Evolutionary conservation across 1,284 basidiomycete genomes (phyloP).

Genomic region (Trichosporon asahii): DNA sequence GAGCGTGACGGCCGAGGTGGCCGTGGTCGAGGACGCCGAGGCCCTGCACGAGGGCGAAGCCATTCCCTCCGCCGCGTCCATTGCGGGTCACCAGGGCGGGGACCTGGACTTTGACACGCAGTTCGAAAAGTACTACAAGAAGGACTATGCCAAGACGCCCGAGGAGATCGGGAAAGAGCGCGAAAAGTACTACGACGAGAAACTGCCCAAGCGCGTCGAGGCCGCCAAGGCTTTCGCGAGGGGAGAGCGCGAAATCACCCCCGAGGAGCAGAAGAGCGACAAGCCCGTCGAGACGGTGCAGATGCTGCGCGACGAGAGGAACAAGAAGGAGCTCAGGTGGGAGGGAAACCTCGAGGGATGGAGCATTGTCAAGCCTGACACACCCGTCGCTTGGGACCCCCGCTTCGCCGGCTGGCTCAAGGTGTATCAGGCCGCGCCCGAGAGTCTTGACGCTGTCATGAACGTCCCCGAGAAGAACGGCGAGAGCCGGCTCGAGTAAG

Average conservation of each 20-base stretch:
- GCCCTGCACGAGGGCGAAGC: background rate
- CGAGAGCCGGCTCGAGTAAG: background rate
- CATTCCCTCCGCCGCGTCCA: no score
- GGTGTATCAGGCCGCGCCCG: slow-evolving; percentile 56
- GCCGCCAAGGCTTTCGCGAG: slow-evolving; percentile 72
- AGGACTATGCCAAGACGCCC: slow-evolving; percentile 60
- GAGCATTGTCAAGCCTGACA: slow-evolving; percentile 66
- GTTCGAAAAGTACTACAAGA: slow-evolving; percentile 68
- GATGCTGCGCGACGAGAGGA: slow-evolving; percentile 73
- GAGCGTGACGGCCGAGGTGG: slow-evolving; percentile 8
- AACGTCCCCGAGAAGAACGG: background rate
- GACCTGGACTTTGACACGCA: slow-evolving; percentile 74
- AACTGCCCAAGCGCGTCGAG: slow-evolving; percentile 65
- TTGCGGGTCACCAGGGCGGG: background rate
- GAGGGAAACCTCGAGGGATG: slow-evolving; percentile 69
- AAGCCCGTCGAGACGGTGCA: slow-evolving; percentile 83
- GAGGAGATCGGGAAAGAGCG: slow-evolving; percentile 67
- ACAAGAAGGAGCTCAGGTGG: slow-evolving; percentile 86
- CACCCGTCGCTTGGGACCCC: slow-evolving; percentile 70
- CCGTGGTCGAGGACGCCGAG: slow-evolving; percentile 13
- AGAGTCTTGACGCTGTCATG: background rate
- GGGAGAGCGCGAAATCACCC: slow-evolving; percentile 76
- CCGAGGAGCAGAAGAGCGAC: slow-evolving; percentile 64
- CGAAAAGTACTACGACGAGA: slow-evolving; percentile 69
- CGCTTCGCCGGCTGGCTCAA: slow-evolving; percentile 64